Conservation (phyloP, 352 stramenopile species). For the Peronospora farinosa region DNA sequence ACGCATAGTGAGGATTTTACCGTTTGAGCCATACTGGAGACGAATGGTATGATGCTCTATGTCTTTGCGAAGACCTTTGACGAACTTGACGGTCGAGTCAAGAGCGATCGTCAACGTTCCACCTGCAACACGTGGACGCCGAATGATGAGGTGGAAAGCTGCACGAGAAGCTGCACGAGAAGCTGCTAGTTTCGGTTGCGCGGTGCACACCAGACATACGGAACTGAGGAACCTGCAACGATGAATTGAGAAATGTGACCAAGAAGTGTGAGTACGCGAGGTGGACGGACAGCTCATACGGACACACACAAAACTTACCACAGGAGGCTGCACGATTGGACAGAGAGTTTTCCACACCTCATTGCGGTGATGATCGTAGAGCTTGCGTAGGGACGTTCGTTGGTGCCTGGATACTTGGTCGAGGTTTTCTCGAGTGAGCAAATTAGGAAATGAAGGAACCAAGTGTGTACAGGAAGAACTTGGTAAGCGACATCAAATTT, state of each 20-base stretch:
- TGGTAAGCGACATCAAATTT: not conserved
- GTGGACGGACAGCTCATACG: not conserved
- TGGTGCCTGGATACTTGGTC: not conserved
- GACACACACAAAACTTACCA: slow-evolving; percentile 9
- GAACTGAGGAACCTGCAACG: slow-evolving; percentile 18
- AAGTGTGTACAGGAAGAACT: not conserved
- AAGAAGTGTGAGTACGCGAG: not conserved
- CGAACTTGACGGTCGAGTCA: slow-evolving; percentile 14
- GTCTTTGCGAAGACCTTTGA: slow-evolving; percentile 7
- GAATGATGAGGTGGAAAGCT: slow-evolving; percentile 17
- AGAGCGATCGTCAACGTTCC: slow-evolving; percentile 18
- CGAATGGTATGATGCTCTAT: slow-evolving; percentile 12
- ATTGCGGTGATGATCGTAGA: slow-evolving; percentile 6
- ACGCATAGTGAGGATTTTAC: slow-evolving; percentile 11
- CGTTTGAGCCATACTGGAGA: slow-evolving; percentile 8
- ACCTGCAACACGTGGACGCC: slow-evolving; percentile 19
- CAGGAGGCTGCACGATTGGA: slow-evolving; percentile 17
- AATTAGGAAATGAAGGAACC: slow-evolving; percentile 6
- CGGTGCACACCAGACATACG: slow-evolving; percentile 11
- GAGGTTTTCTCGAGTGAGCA: slow-evolving; percentile 1
- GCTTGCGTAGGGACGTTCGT: not conserved
- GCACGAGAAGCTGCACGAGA: too few relatives aligned
- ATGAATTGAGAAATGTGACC: not conserved
- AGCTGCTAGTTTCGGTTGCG: slow-evolving; percentile 2
- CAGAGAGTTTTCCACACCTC: slow-evolving; percentile 14